A percentile compares a stretch with the other conserved stretches of the same genome.
phyloP scores from a whole-genome alignment of 805 yeast species.

The Aciculoconidium aculeatum region DNA sequence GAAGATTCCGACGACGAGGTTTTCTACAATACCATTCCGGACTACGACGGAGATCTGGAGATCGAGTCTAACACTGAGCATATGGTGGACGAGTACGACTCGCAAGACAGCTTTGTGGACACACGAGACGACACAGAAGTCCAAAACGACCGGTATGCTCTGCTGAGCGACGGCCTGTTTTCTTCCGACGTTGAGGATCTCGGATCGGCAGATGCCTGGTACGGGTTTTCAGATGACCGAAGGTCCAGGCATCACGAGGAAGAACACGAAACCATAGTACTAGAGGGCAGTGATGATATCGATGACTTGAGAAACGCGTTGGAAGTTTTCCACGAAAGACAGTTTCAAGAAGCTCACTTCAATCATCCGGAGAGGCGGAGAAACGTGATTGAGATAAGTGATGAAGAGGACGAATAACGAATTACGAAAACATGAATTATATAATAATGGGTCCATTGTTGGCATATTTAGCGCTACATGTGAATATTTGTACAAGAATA shows the following conservation, averaged over 20 bases:
- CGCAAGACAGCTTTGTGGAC: conserved; percentile 31
- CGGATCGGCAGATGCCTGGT: conserved; percentile 12
- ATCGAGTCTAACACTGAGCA: conserved; percentile 24
- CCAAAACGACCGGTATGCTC: conserved; percentile 12
- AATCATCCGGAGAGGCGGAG: conserved; percentile 8
- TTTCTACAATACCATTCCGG: conserved; percentile 4
- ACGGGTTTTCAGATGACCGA: conserved; percentile 13
- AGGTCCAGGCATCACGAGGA: background rate
- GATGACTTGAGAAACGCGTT: conserved; percentile 21
- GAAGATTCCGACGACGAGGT: conserved; percentile 33
- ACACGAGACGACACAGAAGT: conserved; percentile 18
- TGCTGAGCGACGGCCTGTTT: conserved; percentile 12
- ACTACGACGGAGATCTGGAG: background rate
- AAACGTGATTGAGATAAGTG: conserved; percentile 13
- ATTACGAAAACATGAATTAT: conserved; percentile 1
- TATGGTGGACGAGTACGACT: conserved; percentile 18
- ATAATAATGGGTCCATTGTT: too few species aligned
- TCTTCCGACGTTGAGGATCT: conserved; percentile 9
- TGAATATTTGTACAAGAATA: conserved; percentile 1
- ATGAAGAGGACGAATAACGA: conserved; percentile 12
- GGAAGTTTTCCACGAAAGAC: conserved; percentile 18
- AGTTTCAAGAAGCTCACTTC: conserved; percentile 8
- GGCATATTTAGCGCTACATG: too few species aligned
- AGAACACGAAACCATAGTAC: conserved; percentile 2
- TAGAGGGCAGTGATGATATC: conserved; percentile 3